Conservation (phyloP, 2,329 filamentous ascomycete species). For the Fusarium nurragi region DNA sequence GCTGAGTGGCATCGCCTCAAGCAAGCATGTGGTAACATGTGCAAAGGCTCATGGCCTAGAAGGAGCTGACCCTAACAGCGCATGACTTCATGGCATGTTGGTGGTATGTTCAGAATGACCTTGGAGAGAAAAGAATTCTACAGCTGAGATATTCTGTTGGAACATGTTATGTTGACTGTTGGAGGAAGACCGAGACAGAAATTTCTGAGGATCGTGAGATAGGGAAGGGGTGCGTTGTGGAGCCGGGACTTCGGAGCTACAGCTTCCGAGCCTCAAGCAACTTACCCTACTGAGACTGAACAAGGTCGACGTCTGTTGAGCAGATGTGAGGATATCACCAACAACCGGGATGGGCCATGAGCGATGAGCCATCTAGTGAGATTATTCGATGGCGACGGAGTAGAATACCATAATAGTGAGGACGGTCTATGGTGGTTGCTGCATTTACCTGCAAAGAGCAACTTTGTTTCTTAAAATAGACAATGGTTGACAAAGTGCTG, state of each 20-base stretch:
- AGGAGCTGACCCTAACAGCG: not conserved
- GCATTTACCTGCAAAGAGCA: not conserved
- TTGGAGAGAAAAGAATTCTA: too few relatives aligned
- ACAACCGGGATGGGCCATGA: too few relatives aligned
- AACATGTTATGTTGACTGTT: not conserved
- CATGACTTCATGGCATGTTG: constrained; percentile 1
- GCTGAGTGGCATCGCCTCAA: constrained; percentile 1
- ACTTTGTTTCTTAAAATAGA: not conserved
- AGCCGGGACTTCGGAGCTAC: constrained; percentile 9
- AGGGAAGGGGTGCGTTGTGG: constrained; percentile 10
- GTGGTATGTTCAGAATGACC: too few relatives aligned
- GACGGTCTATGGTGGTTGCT: not conserved
- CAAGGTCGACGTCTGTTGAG: not conserved
- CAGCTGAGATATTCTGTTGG: not conserved
- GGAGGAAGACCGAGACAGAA: not conserved
- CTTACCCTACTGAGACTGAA: not conserved
- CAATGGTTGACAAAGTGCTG: not conserved
- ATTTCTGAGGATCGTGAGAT: not conserved
- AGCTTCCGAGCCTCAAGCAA: constrained; percentile 9
- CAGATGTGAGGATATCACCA: too few relatives aligned
- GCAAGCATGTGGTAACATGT: not conserved
- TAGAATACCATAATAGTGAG: not conserved
- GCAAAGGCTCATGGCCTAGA: not conserved
- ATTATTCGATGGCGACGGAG: not conserved
- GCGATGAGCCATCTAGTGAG: not conserved